Base-by-base conservation (phyloP, 2,329 filamentous ascomycete genomes). In the Aureobasidium pullulans region DNA sequence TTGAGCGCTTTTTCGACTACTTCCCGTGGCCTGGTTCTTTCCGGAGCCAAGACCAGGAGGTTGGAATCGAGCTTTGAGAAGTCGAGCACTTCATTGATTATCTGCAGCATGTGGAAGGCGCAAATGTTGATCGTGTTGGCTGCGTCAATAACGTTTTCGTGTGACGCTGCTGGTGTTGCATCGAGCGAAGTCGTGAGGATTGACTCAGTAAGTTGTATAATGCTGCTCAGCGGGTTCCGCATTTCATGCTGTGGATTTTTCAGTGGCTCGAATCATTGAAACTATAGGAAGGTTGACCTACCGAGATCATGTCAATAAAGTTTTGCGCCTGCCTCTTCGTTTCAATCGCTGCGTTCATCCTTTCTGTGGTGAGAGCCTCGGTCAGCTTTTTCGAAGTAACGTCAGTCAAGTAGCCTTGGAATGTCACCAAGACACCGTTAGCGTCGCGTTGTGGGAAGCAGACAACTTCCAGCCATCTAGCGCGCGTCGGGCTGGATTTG, bases 31-130 rank as follows among this genome's bases (percentile, higher is more conserved):
- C 59, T 46, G 4, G 61, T 61, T 5, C 49, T 58, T n/a, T 63
- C 63, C 1, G 66, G 66, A 9, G 63, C 62, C 19, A 69, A 60
- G 0, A 66, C 66, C 1, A 79, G 65, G 3, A 78, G 68, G 62
- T 71, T 73, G 0, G 75, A 75, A 40, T 77, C 76, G 15, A 78
- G 70, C 54, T 77, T 77, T 40, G 72, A 75, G 10, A 77, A 64
- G 0, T 75, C 77, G 1, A 78, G 67, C 6, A 79, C 70, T 58
- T 79, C 76, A 61, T 78, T 75, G 9, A 78, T 75, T 37, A 79
- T 78, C n/a, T 23, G 19, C 34, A 7, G 11, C 11, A 42, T 36
- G 39, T n/a, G n/a, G 6, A 16, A n/a, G 1, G 39, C n/a, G 6
- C 11, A 42, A 3, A 42, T 15, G 39, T n/a, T 6, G 39, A n/a